Conservation (phyloP, 2,329 filamentous ascomycete genomes). For the Arthroderma sp. region DNA sequence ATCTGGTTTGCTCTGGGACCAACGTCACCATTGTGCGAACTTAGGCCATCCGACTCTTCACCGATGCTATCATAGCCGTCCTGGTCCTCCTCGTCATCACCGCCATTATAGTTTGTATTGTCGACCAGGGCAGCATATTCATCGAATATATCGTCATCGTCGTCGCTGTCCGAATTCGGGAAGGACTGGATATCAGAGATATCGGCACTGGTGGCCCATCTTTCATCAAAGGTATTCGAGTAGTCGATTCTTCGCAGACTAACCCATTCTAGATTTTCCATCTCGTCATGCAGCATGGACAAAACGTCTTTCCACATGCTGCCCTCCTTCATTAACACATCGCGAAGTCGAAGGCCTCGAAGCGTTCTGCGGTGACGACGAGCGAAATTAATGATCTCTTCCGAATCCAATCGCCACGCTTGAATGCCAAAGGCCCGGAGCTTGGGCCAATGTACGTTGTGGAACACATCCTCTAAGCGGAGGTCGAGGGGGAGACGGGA, state of each 20-base stretch:
- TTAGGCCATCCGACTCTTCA: conserved; percentile 12
- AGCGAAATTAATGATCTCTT: conserved; percentile 47
- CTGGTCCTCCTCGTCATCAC: conserved; percentile 2
- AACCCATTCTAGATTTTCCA: conserved; percentile 47
- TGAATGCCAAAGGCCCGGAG: conserved; percentile 53
- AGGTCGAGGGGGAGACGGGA: conserved; percentile 43
- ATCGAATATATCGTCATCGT: conserved; percentile 10
- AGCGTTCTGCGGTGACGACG: conserved; percentile 44
- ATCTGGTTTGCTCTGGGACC: conserved; percentile 12
- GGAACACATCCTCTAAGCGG: conserved; percentile 48
- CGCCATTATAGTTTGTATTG: conserved; percentile 1
- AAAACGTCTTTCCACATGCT: conserved; percentile 51
- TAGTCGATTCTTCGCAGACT: conserved; percentile 51
- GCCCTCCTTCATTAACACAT: conserved; percentile 48
- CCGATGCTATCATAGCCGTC: conserved; percentile 11
- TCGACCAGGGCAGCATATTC: conserved; percentile 3
- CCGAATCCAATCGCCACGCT: conserved; percentile 47
- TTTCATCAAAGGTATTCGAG: conserved; percentile 39
- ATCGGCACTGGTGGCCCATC: conserved; percentile 14
- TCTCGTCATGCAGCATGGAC: conserved; percentile 41
- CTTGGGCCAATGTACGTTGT: conserved; percentile 47
- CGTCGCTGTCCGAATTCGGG: conserved; percentile 11
- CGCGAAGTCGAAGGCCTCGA: conserved; percentile 45
- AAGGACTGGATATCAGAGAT: conserved; percentile 12
- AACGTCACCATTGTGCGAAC: conserved; percentile 12